Conservation (phyloP, 345 rosid species). For the Arabidopsis suecica region DNA sequence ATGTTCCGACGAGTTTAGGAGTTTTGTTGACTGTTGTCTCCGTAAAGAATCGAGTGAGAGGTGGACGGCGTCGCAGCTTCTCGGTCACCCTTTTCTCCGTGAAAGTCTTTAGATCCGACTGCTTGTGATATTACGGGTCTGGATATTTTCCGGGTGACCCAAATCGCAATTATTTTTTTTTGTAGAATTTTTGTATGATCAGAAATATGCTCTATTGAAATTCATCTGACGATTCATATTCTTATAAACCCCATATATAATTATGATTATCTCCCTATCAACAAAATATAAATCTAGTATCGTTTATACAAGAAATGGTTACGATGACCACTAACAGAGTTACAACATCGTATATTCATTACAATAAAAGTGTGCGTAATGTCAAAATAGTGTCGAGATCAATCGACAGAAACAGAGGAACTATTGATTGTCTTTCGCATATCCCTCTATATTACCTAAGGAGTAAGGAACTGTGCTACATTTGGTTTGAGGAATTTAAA, state of each 20-base stretch:
- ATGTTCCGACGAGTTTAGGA: slow-evolving; percentile 65
- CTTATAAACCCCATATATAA: background rate
- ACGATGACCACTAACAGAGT: background rate
- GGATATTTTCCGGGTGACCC: background rate
- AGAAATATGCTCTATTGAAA: too few relatives aligned
- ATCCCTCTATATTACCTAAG: too few relatives aligned
- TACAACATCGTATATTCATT: background rate
- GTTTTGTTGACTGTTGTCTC: slow-evolving; percentile 68
- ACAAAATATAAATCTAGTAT: background rate
- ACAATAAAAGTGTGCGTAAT: background rate
- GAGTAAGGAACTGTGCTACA: background rate
- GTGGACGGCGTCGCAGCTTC: slow-evolving; percentile 67
- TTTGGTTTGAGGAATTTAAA: slow-evolving; percentile 18
- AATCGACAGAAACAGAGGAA: background rate
- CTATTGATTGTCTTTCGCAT: background rate
- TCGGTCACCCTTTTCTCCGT: slow-evolving; percentile 67
- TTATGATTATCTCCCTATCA: background rate
- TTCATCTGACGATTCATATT: too few relatives aligned
- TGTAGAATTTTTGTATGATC: too few relatives aligned
- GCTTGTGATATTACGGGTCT: background rate
- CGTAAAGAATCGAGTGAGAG: slow-evolving; percentile 69
- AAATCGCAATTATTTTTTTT: too few relatives aligned
- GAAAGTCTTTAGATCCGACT: background rate
- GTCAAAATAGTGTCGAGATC: slow-evolving; percentile 4
- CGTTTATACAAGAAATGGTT: slow-evolving; percentile 2